Conservation (phyloP, 257 asterid species). For the Marsdenia floribunda region DNA sequence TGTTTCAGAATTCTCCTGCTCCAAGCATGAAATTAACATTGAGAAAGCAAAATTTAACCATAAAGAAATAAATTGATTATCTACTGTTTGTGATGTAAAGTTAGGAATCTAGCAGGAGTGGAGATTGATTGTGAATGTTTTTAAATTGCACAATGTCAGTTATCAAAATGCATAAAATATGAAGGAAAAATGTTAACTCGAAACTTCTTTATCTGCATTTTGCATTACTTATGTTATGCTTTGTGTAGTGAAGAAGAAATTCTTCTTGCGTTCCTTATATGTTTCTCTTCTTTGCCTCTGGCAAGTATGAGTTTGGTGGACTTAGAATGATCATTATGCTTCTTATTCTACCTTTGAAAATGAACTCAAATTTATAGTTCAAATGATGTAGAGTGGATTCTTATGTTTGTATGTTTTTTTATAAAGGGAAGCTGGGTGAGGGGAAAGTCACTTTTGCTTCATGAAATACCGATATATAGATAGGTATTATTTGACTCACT, state of each 20-base stretch:
- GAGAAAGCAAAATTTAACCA: neutral
- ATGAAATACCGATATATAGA: neutral
- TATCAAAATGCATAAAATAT: neutral
- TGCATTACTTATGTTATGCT: neutral
- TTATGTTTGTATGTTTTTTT: too few relatives aligned
- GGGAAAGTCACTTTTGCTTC: neutral
- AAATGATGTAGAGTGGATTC: neutral
- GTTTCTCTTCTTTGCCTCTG: neutral
- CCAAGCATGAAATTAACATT: too few relatives aligned
- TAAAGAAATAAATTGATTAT: neutral
- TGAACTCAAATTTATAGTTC: neutral
- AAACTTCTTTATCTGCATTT: neutral
- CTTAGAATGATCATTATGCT: neutral
- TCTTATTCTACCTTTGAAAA: neutral
- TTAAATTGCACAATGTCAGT: neutral
- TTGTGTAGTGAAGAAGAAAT: neutral
- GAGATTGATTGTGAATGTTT: neutral
- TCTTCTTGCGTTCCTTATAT: neutral
- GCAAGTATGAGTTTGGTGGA: neutral
- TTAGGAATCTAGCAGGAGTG: neutral
- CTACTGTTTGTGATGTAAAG: neutral
- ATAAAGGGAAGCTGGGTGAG: neutral
- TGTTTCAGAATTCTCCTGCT: neutral
- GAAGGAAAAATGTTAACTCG: neutral
- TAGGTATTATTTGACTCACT: neutral